Conservation (phyloP, 225 moss, liverwort and hornwort genomes). For the Marchantia paleacea region DNA sequence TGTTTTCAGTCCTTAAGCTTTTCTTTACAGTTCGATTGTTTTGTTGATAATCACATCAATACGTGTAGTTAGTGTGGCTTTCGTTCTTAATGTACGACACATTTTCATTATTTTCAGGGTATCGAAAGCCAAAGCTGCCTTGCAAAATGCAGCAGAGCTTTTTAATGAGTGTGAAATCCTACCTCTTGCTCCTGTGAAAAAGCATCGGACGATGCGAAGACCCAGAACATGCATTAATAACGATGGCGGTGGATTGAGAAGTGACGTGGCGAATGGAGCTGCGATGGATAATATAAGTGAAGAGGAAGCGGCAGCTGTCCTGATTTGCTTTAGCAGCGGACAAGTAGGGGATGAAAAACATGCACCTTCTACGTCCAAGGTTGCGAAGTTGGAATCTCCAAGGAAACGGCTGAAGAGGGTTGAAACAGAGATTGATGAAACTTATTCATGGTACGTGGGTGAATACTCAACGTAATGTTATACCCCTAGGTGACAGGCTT, state of each 20-base stretch:
- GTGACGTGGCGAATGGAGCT: conserved; percentile 37
- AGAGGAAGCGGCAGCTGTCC: conserved; percentile 53
- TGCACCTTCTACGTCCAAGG: conserved; percentile 28
- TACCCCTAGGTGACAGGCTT: not conserved
- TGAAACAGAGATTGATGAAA: conserved; percentile 30
- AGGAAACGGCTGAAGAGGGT: conserved; percentile 40
- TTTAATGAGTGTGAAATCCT: conserved; percentile 25
- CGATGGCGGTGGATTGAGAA: conserved; percentile 32
- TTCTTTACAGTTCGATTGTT: too few relatives aligned
- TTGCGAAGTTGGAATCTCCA: conserved; percentile 30
- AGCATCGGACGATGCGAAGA: conserved; percentile 45
- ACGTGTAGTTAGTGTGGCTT: not conserved
- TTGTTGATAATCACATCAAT: too few relatives aligned
- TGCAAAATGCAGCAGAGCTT: conserved; percentile 15
- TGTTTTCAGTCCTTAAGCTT: too few relatives aligned
- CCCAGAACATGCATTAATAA: conserved; percentile 34
- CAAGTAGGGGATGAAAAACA: conserved; percentile 40
- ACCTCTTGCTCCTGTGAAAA: conserved; percentile 42
- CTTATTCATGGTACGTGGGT: conserved; percentile 29
- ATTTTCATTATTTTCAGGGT: conserved; percentile 5
- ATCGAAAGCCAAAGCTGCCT: conserved; percentile 22
- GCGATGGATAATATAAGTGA: conserved; percentile 49
- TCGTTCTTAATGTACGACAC: not conserved
- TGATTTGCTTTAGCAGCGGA: conserved; percentile 53
- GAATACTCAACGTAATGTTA: not conserved